Conservation (phyloP, 352 stramenopile genomes). For the Pythium insidiosum region DNA sequence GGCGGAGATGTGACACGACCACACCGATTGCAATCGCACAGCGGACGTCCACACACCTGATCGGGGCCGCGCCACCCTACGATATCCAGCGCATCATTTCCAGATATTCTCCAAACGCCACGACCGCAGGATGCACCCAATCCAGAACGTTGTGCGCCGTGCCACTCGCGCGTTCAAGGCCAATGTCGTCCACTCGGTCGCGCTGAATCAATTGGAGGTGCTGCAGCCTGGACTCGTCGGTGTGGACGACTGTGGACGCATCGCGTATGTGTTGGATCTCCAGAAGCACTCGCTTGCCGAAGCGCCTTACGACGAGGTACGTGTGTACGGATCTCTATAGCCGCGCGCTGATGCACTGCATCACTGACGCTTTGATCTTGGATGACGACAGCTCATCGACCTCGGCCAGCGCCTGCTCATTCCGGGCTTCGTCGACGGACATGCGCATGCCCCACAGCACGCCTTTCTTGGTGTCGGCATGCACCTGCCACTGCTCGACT, state of each 20-base stretch:
- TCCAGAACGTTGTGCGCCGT: conserved; percentile 6
- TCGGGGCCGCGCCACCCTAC: no score
- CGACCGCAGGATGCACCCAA: background rate
- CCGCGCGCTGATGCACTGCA: no score
- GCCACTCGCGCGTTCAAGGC: conserved; percentile 49
- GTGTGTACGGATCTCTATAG: no score
- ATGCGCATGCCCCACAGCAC: conserved; percentile 93
- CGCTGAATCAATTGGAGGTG: conserved; percentile 46
- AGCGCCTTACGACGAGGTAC: conserved; percentile 7
- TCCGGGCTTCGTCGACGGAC: conserved; percentile 91
- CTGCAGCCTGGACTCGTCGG: conserved; percentile 60
- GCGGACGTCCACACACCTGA: no score
- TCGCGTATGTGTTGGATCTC: conserved; percentile 41
- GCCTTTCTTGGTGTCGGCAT: conserved; percentile 91
- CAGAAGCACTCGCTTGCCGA: conserved; percentile 11
- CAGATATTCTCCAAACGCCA: conserved; percentile 1
- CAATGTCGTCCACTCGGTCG: conserved; percentile 69
- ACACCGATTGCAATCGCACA: no score
- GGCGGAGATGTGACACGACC: no score
- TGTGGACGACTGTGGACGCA: conserved; percentile 30
- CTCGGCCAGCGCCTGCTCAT: conserved; percentile 76
- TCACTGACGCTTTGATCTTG: no score
- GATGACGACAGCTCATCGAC: conserved; percentile 70
- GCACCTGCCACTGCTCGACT: conserved; percentile 90
- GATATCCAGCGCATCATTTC: conserved; percentile 1